Base-by-base conservation (phyloP, 2,329 filamentous ascomycete species). In the Colletotrichum sp. region DNA sequence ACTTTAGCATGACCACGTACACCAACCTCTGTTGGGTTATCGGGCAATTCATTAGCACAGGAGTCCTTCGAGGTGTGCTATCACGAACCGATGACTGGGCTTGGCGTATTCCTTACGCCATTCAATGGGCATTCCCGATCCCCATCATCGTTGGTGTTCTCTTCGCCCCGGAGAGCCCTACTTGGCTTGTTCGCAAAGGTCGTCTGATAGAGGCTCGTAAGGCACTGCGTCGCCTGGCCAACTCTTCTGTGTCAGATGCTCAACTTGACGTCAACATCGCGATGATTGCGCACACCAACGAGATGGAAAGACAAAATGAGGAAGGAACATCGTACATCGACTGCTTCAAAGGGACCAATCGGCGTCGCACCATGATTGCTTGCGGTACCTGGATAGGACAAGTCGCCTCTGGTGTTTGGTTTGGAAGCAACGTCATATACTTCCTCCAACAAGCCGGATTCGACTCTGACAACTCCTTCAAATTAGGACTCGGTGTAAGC, bases 231-330 rank as follows among this genome's bases (percentile, higher is more conserved):
- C 43, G 43, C n/a, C n/a, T 52, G 3, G 43, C 43, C 43, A 52
- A 22, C 43, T 52, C 43, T 0, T 52, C 43, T 2, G n/a, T 52
- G 10, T 52, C 43, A 3, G 43, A 52, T 22, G 43, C 43, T 52
- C 43, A 52, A 22, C 43, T 52, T 5, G 43, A 52, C 43, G 25
- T 36, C 36, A 27, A 28, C 28, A 65, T 62, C 9, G 28, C 58
- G 2, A 79, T 88, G 3, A 73, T 87, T 8, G 68, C 85, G 3
- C 81, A 79, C 10, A 80, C 66, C 18, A 58, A 68, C 48, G 66
- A 58, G 25, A 43, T 69, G 22, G 71, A 74, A 25, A 60, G 60
- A 9, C 18, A 48, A 18, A 39, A 69, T 16, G n/a, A 55, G 15
- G 66, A 61, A 39, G 55, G 65, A 7, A 70, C 71, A 6, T 58